These are phyloP conservation scores for Aureobasidium vineae DNA, from an alignment of 2,329 filamentous ascomycete species.

Conservation along the genomic window DNA sequence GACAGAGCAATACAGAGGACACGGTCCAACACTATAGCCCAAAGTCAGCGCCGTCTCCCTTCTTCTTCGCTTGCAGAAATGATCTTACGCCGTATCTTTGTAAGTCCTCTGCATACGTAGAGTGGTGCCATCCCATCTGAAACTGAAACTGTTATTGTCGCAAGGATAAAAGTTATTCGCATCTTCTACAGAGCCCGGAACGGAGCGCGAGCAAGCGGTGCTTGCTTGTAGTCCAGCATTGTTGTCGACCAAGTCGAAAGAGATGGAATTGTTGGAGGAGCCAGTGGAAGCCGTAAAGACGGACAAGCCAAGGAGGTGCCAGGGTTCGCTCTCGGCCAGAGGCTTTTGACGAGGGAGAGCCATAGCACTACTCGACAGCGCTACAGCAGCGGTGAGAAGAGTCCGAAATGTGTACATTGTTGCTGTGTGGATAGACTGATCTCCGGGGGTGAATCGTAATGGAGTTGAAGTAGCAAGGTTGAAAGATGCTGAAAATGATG, in stretches of 20 bases:
- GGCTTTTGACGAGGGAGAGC: slow-evolving; percentile 26
- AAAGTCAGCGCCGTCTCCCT: background rate
- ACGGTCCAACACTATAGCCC: slow-evolving; percentile 2
- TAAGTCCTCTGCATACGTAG: slow-evolving; percentile 32
- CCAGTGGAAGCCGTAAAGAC: slow-evolving; percentile 29
- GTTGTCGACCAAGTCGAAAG: slow-evolving; percentile 34
- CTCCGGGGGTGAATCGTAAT: too few relatives aligned
- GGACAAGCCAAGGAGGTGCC: slow-evolving; percentile 32
- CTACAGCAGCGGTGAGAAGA: slow-evolving; percentile 19
- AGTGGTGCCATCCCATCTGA: slow-evolving; percentile 29
- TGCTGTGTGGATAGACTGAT: background rate
- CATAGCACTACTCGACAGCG: slow-evolving; percentile 10
- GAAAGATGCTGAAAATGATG: too few relatives aligned
- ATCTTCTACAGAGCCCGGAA: slow-evolving; percentile 26
- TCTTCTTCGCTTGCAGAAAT: background rate
- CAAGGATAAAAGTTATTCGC: slow-evolving; percentile 31
- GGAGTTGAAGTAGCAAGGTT: background rate
- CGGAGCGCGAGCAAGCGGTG: slow-evolving; percentile 31
- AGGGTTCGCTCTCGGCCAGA: slow-evolving; percentile 30
- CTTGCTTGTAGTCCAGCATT: slow-evolving; percentile 34
- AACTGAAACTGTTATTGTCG: slow-evolving; percentile 31
- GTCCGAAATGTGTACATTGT: background rate
- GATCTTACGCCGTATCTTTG: slow-evolving; percentile 31
- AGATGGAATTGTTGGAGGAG: slow-evolving; percentile 28
- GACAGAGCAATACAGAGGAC: slow-evolving; percentile 7